phyloP scores from a whole-genome alignment of 2,329 filamentous ascomycete genomes.

The Ophiostoma sp. region DNA sequence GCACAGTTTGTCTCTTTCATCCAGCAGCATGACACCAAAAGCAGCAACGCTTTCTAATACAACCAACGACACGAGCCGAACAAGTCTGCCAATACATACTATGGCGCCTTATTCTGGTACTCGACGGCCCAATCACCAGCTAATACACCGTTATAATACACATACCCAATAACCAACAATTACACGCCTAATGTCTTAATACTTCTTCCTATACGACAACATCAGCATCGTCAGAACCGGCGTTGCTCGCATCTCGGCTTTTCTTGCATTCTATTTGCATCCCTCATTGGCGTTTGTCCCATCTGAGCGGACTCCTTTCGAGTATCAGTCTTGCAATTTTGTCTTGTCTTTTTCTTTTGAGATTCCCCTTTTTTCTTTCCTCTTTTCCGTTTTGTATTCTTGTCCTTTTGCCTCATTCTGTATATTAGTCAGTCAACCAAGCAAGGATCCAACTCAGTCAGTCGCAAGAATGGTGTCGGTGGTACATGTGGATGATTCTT shows the following conservation, averaged over 20 bases:
- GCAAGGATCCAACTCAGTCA: conserved; percentile 5
- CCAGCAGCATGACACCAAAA: background rate
- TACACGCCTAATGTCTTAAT: conserved; percentile 11
- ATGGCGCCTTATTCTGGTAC: background rate
- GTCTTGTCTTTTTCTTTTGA: background rate
- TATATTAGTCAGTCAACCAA: conserved; percentile 7
- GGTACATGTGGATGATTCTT: too few relatives aligned
- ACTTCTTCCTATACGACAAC: background rate
- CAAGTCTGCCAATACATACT: background rate
- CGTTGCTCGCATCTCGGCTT: background rate
- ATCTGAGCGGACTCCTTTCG: background rate
- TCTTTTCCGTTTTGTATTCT: background rate
- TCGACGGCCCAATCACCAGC: conserved; percentile 1
- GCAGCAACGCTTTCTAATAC: background rate
- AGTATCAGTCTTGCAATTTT: background rate
- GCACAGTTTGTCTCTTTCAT: background rate
- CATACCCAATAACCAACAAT: background rate
- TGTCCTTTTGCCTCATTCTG: conserved; percentile 2
- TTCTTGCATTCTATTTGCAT: background rate
- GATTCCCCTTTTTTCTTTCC: background rate
- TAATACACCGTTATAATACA: conserved; percentile 11
- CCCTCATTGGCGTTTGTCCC: background rate
- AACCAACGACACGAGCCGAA: background rate
- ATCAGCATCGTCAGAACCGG: background rate
- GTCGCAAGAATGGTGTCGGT: conserved; percentile 2